Percentiles rank a stretch among this genome's conserved stretches.
These are phyloP conservation scores for Licmophora abbreviata DNA, from an alignment of 108 stramenopile species.

Conservation along the genomic window DNA sequence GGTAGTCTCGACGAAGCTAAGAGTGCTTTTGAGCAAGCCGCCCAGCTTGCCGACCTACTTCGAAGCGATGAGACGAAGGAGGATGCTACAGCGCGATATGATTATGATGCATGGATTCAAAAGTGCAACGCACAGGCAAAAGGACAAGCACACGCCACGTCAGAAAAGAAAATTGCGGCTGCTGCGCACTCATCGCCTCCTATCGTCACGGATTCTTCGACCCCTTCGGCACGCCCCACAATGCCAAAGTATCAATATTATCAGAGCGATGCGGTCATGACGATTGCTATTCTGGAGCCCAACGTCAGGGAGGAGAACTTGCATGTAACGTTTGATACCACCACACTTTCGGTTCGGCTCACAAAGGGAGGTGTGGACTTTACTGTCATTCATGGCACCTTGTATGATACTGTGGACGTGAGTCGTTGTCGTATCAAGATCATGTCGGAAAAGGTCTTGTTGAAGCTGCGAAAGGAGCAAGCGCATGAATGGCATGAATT, in stretches of 20 bases:
- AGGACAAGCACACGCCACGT: background rate
- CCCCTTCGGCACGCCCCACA: conserved; percentile 11
- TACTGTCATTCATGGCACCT: conserved; percentile 68
- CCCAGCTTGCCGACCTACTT: conserved; percentile 11
- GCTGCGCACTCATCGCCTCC: conserved; percentile 4
- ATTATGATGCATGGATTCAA: background rate
- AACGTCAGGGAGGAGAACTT: conserved; percentile 47
- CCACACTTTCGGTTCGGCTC: conserved; percentile 51
- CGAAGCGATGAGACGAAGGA: background rate
- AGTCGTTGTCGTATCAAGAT: conserved; percentile 48
- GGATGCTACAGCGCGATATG: background rate
- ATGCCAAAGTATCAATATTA: conserved; percentile 92
- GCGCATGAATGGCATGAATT: conserved; percentile 72
- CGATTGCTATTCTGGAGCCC: conserved; percentile 78
- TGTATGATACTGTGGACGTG: conserved; percentile 60
- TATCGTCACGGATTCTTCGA: conserved; percentile 1
- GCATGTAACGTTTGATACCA: conserved; percentile 48
- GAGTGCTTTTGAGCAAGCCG: conserved; percentile 18
- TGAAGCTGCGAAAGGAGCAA: conserved; percentile 71
- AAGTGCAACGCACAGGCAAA: background rate
- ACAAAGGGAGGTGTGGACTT: conserved; percentile 41
- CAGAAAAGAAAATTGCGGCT: background rate
- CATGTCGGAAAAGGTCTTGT: conserved; percentile 75
- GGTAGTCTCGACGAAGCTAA: conserved; percentile 27
- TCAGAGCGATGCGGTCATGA: conserved; percentile 75